Conservation (phyloP, 257 asterid genomes). For the Solanum virginianum region DNA sequence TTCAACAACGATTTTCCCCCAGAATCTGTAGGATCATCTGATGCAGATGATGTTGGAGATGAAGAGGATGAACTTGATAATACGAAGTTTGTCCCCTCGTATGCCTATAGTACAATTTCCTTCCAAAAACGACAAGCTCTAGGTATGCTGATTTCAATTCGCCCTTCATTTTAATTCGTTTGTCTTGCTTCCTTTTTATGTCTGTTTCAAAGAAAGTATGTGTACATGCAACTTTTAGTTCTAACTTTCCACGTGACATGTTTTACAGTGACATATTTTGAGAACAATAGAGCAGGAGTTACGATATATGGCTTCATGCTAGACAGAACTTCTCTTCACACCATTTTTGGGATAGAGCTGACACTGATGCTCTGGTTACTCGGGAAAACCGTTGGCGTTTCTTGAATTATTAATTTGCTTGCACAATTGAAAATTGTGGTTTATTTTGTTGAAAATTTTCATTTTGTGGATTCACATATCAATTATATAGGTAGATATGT, state of each 20-base stretch:
- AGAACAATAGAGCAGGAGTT: constrained; percentile 84
- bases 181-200: too few relatives aligned
- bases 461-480: too few relatives aligned
- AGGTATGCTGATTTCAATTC: constrained; percentile 25
- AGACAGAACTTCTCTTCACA: constrained; percentile 66
- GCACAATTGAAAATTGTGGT: neutral
- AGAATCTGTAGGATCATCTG: constrained; percentile 25
- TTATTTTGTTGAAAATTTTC: neutral
- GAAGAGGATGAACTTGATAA: constrained; percentile 91
- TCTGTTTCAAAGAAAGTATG: too few relatives aligned
- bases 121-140: constrained; percentile 89
- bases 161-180: neutral
- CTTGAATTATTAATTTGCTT: constrained; percentile 11
- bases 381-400: constrained; percentile 78
- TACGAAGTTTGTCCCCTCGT: constrained; percentile 46
- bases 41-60: constrained; percentile 64
- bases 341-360: constrained; percentile 74
- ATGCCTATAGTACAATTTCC: constrained; percentile 59
- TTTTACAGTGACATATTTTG: constrained; percentile 69
- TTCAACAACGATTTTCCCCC: constrained; percentile 7
- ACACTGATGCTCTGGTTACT: constrained; percentile 88
- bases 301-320: constrained; percentile 82
- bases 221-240: too few relatives aligned
- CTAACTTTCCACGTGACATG: too few relatives aligned
- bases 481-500: too few relatives aligned